Evolutionary conservation across 768 basidiomycete species (phyloP), one percentile per base, ranked within the genome.

Genomic region (Suillus spraguei): DNA sequence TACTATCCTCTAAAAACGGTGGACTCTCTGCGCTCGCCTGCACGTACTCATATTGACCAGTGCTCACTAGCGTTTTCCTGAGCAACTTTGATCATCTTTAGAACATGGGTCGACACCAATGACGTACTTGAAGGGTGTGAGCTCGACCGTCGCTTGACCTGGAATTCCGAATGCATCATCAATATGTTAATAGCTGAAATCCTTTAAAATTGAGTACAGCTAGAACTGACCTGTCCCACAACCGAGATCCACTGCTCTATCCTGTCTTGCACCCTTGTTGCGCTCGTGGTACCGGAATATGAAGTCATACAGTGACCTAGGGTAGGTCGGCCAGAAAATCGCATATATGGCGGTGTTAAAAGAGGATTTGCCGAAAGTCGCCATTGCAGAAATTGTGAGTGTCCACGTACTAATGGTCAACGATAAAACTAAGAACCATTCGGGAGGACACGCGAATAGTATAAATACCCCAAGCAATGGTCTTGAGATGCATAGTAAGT

Each of bases 251-350:
- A 92, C 79, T 0, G 89, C 91, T 20, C 75, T 78, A 16, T 85
- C 80, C 82, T 85, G 90, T 60, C 72, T 65, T 0, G 68, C 68
- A 0, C 39, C 44, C 1, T n/a, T 32, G 3, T 53, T 13, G 14
- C 66, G 63, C 6, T 68, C 71, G 68, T 94, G 92, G 69, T 86
- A 90, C 5, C 78, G 71, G 68, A 86, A 86, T 49, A 94, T 76
- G 47, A 83, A 77, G 32, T 90, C 83, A 71, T 85, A 92, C 10
- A 94, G 79, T 32, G 82, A 77, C 5, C 77, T 72, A 4, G 93
- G 91, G 69, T 94, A 94, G 1, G 87, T 89, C 35, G 91, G 94
- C 10, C 94, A 79, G 49, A 82, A 84, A 3, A 90, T 90, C 11
- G 92, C 80, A 69, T 95, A 94, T 5, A 78, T 72, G 7, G 83